These are phyloP conservation scores for Ehretia macrophylla DNA, from an alignment of 257 asterid species.

Conservation along the genomic window DNA sequence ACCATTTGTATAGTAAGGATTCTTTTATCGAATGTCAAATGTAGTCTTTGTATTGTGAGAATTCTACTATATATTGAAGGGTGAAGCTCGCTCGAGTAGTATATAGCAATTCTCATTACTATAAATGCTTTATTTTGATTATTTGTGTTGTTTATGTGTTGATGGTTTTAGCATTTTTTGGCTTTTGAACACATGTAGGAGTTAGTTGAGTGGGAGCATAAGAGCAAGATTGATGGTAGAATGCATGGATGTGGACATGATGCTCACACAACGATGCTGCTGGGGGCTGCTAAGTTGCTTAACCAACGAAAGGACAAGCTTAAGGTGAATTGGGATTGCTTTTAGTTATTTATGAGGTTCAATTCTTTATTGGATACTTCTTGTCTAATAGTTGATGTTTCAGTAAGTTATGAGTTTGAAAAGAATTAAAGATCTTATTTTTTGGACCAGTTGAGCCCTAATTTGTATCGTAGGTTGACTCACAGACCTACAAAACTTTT, in stretches of 20 bases:
- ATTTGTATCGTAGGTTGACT: no score
- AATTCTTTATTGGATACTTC: not conserved
- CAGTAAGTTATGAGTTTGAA: not conserved
- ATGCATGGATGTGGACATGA: constrained; percentile 98
- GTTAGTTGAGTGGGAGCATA: constrained; percentile 87
- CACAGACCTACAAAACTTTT: no score
- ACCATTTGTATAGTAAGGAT: no score
- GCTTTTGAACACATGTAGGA: constrained; percentile 33
- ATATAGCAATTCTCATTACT: no score
- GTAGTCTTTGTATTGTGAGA: no score
- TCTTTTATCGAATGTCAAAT: no score
- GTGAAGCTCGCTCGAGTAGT: no score
- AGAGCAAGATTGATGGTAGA: constrained; percentile 71
- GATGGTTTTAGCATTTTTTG: no score
- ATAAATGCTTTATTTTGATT: not conserved
- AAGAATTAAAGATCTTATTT: no score
- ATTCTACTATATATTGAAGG: no score
- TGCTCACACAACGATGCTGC: constrained; percentile 90
- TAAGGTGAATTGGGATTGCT: constrained; percentile 39
- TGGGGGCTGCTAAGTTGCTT: constrained; percentile 89
- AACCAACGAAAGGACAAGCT: constrained; percentile 56
- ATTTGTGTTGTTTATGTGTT: not conserved
- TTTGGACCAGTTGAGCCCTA: no score
- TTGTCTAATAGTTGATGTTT: not conserved
- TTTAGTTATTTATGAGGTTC: not conserved